Evolutionary conservation across 108 stramenopile genomes (phyloP), one percentile per base, ranked within the genome.

Genomic region (Conticribra weissflogii): DNA sequence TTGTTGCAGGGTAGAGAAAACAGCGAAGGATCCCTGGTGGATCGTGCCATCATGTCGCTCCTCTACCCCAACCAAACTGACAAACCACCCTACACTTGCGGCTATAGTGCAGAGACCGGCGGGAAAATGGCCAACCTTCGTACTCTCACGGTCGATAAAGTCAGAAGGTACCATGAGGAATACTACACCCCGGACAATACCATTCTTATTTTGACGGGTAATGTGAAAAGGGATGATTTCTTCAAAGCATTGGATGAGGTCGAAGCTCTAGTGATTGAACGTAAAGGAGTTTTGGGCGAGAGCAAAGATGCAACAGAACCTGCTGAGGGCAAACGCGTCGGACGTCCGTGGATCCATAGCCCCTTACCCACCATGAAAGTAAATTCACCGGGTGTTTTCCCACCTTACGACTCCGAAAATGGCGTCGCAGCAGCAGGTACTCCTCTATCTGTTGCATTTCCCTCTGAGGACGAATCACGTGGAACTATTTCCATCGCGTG

Each of bases 41-140:
- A 81, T 29, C 76, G 76, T 25, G 81, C 75, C 32, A 25, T 63
- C 33, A 59, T 81, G 57, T 54, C 45, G 0, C 66, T 71, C 5
- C 68, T 81, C 49, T 81, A 81, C 53, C 76, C 81, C 60, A 9
- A 44, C 25, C 1, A 41, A 47, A 41, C 4, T 50, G 56, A 59
- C 22, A 17, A 2, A 44, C 4, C 60, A 16, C 23, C 51, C 34
- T 1, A 21, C 2, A 18, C 71, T 28, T 78, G 71, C 44, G 81
- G 81, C 7, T 81, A 81, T 55, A 28, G 55, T 0, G 70, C 81
- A 1, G 81, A 81, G 51, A 81, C 81, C 22, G 81, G 81, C 2
- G 81, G 81, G 0, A 77, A 76, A 51, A 51, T 75, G 56, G 56
- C 54, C 29, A 81, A 81, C 46, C 47, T 81, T 7, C 75, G 81